Percentiles rank a stretch among this genome's conserved stretches.
phyloP scores from a whole-genome alignment of 441 rosid genomes.

The Gossypium davidsonii region DNA sequence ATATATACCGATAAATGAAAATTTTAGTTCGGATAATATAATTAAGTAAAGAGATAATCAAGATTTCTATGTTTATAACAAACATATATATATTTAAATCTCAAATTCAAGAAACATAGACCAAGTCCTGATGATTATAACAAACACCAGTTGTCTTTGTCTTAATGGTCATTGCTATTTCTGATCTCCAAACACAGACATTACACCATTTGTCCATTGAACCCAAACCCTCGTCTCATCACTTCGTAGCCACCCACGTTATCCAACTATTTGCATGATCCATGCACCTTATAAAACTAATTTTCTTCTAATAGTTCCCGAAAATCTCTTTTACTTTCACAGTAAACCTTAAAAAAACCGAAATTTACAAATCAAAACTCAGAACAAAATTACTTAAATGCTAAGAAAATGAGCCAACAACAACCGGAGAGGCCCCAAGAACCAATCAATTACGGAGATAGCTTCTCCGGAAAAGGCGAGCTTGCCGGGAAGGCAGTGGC shows the following conservation, averaged over 20 bases:
- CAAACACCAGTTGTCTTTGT: not conserved
- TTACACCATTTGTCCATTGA: conserved; percentile 1
- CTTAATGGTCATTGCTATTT: not conserved
- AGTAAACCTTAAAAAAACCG: not conserved
- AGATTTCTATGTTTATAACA: not conserved
- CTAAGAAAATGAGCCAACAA: conserved; percentile 29
- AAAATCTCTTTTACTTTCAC: not conserved
- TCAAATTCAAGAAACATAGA: not conserved
- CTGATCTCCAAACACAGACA: not conserved
- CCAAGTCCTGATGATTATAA: not conserved
- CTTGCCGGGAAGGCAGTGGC: conserved; percentile 29
- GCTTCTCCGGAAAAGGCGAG: conserved; percentile 29
- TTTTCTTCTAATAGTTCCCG: not conserved
- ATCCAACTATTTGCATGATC: conserved; percentile 20
- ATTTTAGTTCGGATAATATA: not conserved
- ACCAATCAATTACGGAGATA: conserved; percentile 33
- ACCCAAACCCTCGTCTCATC: not conserved
- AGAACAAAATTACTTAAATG: not conserved
- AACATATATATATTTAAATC: no score
- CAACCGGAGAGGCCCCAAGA: conserved; percentile 23
- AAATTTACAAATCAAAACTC: not conserved
- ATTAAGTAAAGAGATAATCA: not conserved
- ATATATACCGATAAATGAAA: not conserved
- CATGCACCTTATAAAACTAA: conserved; percentile 26
- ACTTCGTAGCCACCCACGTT: conserved; percentile 15